Conservation (phyloP, 768 basidiomycete genomes). For the Naganishia onofrii region DNA sequence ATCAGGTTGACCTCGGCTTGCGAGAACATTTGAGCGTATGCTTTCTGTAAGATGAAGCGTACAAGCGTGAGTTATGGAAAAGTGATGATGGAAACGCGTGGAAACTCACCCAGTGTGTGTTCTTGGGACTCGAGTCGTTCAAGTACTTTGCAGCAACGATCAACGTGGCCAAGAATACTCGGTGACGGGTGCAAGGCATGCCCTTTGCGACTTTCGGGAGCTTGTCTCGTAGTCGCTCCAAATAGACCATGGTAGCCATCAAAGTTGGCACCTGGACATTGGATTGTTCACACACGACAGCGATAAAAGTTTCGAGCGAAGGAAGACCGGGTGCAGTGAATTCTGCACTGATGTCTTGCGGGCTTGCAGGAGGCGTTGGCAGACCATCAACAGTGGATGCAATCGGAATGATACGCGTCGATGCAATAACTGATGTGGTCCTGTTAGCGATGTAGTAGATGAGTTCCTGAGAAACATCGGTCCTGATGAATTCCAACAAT, state of each 20-base stretch:
- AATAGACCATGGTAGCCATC: slow-evolving; percentile 84
- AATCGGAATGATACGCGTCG: slow-evolving; percentile 49
- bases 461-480: slow-evolving; percentile 78
- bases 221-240: slow-evolving; percentile 77
- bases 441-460: slow-evolving; percentile 76
- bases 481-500: slow-evolving; percentile 73
- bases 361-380: slow-evolving; percentile 68
- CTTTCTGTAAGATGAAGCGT: slow-evolving; percentile 50
- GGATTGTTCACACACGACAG: slow-evolving; percentile 72
- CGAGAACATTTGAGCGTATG: slow-evolving; percentile 67
- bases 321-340: slow-evolving; percentile 56
- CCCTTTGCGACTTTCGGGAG: slow-evolving; percentile 83
- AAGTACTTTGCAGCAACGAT: slow-evolving; percentile 96
- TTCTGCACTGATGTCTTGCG: slow-evolving; percentile 54
- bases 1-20: slow-evolving; percentile 73
- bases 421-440: slow-evolving; percentile 68
- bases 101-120: slow-evolving; percentile 70
- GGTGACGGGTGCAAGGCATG: slow-evolving; percentile 89
- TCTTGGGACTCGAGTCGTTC: slow-evolving; percentile 82
- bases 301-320: slow-evolving; percentile 80
- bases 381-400: slow-evolving; percentile 49
- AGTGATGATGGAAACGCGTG: neutral
- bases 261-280: slow-evolving; percentile 89
- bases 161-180: slow-evolving; percentile 91
- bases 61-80: neutral